Percentiles rank a stretch among this genome's conserved stretches.
These are phyloP conservation scores for Hortiboletus rubellus DNA, from an alignment of 1,284 basidiomycete species.

Conservation along the genomic window DNA sequence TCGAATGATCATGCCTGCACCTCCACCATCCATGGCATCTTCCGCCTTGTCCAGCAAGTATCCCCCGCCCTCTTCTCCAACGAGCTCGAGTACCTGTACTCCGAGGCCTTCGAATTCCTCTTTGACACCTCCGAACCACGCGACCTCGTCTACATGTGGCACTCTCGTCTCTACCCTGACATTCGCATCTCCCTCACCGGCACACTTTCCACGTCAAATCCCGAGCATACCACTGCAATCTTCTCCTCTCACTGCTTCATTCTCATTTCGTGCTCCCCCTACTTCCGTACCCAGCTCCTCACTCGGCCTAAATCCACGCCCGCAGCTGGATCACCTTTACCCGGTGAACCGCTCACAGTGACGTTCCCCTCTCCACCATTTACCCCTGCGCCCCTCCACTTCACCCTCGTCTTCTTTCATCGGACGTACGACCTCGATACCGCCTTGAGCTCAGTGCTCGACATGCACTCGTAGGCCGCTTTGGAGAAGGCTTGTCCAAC, in stretches of 20 bases:
- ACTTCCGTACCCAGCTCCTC: slow-evolving; percentile 78
- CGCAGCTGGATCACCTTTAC: slow-evolving; percentile 19
- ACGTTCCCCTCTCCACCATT: no score
- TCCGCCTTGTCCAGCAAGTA: slow-evolving; percentile 65
- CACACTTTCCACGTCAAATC: slow-evolving; percentile 57
- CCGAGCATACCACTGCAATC: slow-evolving; percentile 71
- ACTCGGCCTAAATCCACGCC: slow-evolving; percentile 42
- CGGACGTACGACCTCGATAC: no score
- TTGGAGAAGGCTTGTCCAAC: no score
- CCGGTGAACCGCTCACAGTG: no score
- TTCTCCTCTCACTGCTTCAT: slow-evolving; percentile 95
- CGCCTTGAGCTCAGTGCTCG: no score
- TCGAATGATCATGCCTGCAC: no score
- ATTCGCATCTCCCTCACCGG: slow-evolving; percentile 77
- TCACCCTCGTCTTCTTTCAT: no score
- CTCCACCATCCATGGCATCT: slow-evolving; percentile 42
- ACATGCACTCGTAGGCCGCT: no score
- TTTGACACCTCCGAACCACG: slow-evolving; percentile 68
- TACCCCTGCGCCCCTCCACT: no score
- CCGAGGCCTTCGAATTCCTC: slow-evolving; percentile 88
- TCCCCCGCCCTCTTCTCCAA: slow-evolving; percentile 78
- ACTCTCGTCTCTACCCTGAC: slow-evolving; percentile 89
- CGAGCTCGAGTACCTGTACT: slow-evolving; percentile 89
- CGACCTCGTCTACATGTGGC: slow-evolving; percentile 89
- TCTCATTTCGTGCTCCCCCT: slow-evolving; percentile 84